phyloP scores from a whole-genome alignment of 768 basidiomycete species.

The Megacollybia marginata region DNA sequence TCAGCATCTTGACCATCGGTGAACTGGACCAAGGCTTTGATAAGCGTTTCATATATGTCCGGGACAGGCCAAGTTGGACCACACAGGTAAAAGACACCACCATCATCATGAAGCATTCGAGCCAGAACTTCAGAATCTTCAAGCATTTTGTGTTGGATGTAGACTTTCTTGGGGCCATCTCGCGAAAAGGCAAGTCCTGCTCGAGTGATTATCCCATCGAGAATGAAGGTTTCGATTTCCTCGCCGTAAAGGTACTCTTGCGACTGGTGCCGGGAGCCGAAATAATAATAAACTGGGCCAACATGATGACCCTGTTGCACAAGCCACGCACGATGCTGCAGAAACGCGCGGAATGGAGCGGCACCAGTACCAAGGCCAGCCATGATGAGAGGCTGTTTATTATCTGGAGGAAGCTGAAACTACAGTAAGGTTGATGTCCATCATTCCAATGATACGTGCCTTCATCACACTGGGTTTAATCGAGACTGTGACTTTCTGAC shows the following conservation, averaged over 20 bases:
- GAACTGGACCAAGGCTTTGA: constrained; percentile 69
- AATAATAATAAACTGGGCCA: constrained; percentile 96
- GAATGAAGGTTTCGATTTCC: constrained; percentile 90
- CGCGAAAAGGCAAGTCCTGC: constrained; percentile 96
- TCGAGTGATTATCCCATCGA: constrained; percentile 76
- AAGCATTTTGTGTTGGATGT: constrained; percentile 98
- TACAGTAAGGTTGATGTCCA: neutral
- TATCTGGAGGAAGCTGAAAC: constrained; percentile 70
- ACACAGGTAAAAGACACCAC: constrained; percentile 91
- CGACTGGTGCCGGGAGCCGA: constrained; percentile 92
- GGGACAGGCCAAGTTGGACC: constrained; percentile 99
- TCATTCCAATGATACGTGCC: constrained; percentile 31
- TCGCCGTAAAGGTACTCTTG: constrained; percentile 97
- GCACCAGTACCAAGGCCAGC: constrained; percentile 97
- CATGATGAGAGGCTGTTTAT: constrained; percentile 92
- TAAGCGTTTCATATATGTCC: constrained; percentile 91
- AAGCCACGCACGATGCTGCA: constrained; percentile 89
- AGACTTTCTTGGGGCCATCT: constrained; percentile 87
- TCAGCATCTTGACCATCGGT: constrained; percentile 51
- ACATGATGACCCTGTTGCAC: constrained; percentile 67
- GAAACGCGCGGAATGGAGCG: constrained; percentile 98
- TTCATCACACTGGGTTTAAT: constrained; percentile 99
- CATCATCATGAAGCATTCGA: constrained; percentile 61
- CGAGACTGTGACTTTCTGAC: constrained; percentile 93
- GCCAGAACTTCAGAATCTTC: constrained; percentile 78